Base-by-base conservation (phyloP, 805 yeast species). In the Zygosaccharomyces pseudorouxii region DNA sequence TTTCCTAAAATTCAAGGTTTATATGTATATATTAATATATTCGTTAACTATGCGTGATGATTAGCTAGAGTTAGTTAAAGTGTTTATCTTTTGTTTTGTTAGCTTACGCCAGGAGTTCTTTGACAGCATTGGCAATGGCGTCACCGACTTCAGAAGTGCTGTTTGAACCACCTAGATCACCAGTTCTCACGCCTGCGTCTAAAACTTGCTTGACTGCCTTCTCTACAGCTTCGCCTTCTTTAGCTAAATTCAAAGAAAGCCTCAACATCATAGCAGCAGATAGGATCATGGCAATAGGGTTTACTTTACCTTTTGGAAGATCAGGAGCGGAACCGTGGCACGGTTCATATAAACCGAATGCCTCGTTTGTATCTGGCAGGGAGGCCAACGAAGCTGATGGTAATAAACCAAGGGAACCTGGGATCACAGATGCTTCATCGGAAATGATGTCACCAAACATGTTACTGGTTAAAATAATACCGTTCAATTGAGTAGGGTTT, bases 271-370 rank as follows among this genome's bases (percentile, higher is more conserved):
- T 86, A 28, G 98, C 98, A 10, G 88, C 95, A 22, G 97, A 89
- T 62, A 93, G 78, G 59, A 92, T 90, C 20, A 97, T 88, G 45
- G 98, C 99, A 49, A 92, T 71, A 45, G 99, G 99, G 72, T 92
- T 92, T 50, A 90, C 99, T 72, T 87, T 85, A 67, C 89, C 88
- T 51, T 72, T 74, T 45, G 84, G 82, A 65, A 92, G 80, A 69
- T 92, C 99, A 45, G 99, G 99, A 30, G 99, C 99, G 41, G 97
- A 85, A 42, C 99, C 99, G 68, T 92, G 99, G 66, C 97, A 92
- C 57, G 99, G 98, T 74, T 93, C 99, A 68, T 93, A 93, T 55
- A 93, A 76, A 50, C 99, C 99, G 65, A 93, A 90, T 0, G 98
- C 98, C 44, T 78, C 74, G 76, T 90, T 90, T 35, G 92, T 81